These are phyloP conservation scores for Hyparrhenia diplandra DNA, from an alignment of 176 grass and related monocot species.

Conservation along the genomic window DNA sequence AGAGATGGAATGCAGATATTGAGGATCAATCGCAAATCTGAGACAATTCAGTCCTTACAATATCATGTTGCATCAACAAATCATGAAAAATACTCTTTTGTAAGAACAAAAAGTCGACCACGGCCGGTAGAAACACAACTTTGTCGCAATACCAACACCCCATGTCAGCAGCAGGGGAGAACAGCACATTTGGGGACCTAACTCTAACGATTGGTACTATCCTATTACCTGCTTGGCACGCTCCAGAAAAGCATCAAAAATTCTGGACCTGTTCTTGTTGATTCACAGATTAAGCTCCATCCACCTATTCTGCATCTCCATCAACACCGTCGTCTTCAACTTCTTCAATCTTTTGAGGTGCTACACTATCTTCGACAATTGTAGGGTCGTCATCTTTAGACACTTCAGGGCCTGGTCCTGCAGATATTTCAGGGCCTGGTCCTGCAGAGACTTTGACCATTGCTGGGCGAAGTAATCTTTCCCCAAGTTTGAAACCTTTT, in stretches of 20 bases:
- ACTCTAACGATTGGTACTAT: slow-evolving; percentile 14
- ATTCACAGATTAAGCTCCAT: slow-evolving; percentile 3
- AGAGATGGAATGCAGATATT: background rate
- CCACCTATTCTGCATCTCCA: slow-evolving; percentile 29
- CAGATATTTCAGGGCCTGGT: slow-evolving; percentile 71
- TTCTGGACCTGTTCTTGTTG: slow-evolving; percentile 35
- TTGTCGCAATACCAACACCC: slow-evolving; percentile 24
- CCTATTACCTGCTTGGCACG: slow-evolving; percentile 29
- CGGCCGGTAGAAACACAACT: background rate
- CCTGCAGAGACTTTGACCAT: slow-evolving; percentile 96
- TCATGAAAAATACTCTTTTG: slow-evolving; percentile 5
- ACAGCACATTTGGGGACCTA: slow-evolving; percentile 23
- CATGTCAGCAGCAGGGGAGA: slow-evolving; percentile 25
- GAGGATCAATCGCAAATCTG: background rate
- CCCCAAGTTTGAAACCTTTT: slow-evolving; percentile 90
- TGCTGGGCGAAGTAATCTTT: slow-evolving; percentile 72
- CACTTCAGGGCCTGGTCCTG: slow-evolving; percentile 69
- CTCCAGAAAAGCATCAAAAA: slow-evolving; percentile 42
- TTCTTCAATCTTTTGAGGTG: slow-evolving; percentile 24
- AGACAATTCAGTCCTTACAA: background rate
- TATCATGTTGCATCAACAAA: slow-evolving; percentile 15
- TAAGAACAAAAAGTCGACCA: background rate
- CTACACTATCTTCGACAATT: slow-evolving; percentile 50
- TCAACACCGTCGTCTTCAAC: slow-evolving; percentile 33
- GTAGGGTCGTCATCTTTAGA: slow-evolving; percentile 22